A percentile compares a stretch with the other conserved stretches of the same genome.
Conservation (phyloP, 768 basidiomycete genomes). For the Auricularia auricula-judae region DNA sequence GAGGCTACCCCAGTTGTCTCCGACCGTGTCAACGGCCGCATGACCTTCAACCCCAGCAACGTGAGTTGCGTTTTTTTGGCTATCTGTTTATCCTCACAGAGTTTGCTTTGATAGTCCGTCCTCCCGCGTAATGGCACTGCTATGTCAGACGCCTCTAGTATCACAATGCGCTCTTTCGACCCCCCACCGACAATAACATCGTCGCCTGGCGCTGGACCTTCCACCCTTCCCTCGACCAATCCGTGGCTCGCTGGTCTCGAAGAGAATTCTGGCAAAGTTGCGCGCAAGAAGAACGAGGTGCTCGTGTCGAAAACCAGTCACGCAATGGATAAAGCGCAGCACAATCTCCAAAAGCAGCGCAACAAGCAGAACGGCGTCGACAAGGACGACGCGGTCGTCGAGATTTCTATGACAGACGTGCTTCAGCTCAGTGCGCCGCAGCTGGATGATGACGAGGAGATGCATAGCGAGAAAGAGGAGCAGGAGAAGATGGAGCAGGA, state of each 20-base stretch:
- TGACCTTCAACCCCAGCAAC: constrained; percentile 46
- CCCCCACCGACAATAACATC: constrained; percentile 13
- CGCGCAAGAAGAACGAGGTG: constrained; percentile 66
- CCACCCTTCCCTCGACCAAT: constrained; percentile 33
- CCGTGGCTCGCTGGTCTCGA: constrained; percentile 61
- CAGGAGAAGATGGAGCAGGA: constrained; percentile 13
- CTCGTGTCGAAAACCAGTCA: constrained; percentile 58
- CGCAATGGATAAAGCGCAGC: constrained; percentile 51
- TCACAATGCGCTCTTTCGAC: constrained; percentile 51
- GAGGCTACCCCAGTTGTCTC: constrained; percentile 22
- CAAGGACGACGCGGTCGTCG: constrained; percentile 66
- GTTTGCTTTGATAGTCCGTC: not conserved
- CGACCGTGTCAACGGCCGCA: constrained; percentile 55
- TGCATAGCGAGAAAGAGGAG: constrained; percentile 7
- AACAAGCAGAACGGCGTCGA: constrained; percentile 47
- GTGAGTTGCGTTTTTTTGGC: constrained; percentile 20
- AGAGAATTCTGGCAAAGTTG: constrained; percentile 28
- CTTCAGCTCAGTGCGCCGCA: constrained; percentile 19
- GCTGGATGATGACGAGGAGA: not conserved
- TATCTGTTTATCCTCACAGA: constrained; percentile 19
- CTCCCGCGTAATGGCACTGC: constrained; percentile 2
- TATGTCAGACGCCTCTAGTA: constrained; percentile 52
- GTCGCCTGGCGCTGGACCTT: constrained; percentile 11
- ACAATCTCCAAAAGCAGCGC: constrained; percentile 58
- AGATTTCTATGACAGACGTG: constrained; percentile 54